Percentiles rank a stretch among this genome's conserved stretches.
Evolutionary conservation across 768 basidiomycete genomes (phyloP).

Genomic region (Suillus subluteus): DNA sequence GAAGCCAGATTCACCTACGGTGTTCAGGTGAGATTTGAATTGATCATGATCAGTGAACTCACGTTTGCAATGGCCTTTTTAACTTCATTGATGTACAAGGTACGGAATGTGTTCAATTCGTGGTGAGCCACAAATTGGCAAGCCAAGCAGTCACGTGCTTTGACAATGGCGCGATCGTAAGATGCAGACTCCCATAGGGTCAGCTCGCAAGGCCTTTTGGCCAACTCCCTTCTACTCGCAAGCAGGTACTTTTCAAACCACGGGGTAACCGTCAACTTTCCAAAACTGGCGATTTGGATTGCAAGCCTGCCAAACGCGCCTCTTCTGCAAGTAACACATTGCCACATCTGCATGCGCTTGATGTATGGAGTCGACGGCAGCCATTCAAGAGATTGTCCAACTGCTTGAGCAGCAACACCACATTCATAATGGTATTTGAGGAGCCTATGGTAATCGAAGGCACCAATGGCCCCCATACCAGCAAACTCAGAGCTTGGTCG

Average conservation of each 20-base stretch:
- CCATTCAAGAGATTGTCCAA: neutral
- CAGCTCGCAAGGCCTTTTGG: neutral
- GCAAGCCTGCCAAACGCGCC: neutral
- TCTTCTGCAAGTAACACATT: neutral
- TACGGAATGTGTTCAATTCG: neutral
- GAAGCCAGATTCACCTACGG: neutral
- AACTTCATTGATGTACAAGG: neutral
- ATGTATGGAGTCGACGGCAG: neutral
- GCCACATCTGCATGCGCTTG: neutral
- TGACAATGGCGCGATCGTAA: neutral
- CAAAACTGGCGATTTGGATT: neutral
- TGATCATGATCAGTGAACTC: conserved; percentile 4
- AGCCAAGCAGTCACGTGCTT: neutral
- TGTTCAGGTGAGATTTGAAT: neutral
- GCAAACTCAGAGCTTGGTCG: conserved; percentile 23
- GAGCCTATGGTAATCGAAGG: conserved; percentile 43
- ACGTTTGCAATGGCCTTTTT: conserved; percentile 7
- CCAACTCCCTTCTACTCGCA: conserved; percentile 5
- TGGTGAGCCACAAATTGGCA: neutral
- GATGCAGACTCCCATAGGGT: neutral
- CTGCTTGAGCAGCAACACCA: conserved; percentile 18
- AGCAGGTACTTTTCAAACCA: conserved; percentile 8
- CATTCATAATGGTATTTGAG: conserved; percentile 45
- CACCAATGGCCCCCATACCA: conserved; percentile 46
- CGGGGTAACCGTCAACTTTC: neutral